phyloP scores from a whole-genome alignment of 2,329 filamentous ascomycete genomes.

The Penicillium olsonii region DNA sequence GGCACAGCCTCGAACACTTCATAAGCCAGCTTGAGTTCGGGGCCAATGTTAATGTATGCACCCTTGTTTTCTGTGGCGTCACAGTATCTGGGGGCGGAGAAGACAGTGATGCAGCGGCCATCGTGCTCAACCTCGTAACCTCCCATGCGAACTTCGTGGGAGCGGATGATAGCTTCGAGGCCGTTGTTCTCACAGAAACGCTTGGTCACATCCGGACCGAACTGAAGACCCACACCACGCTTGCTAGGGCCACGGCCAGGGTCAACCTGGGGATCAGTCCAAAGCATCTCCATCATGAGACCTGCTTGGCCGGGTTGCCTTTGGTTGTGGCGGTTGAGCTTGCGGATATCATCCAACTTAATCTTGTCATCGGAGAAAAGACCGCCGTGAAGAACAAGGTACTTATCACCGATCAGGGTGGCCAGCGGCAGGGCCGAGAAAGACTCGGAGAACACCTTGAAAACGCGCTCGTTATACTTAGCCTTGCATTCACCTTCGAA shows the following conservation, averaged over 20 bases:
- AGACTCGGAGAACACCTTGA: conserved; percentile 97
- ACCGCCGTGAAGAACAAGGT: conserved; percentile 88
- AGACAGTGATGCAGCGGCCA: conserved; percentile 94
- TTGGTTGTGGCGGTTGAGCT: conserved; percentile 86
- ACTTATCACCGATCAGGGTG: conserved; percentile 87
- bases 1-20: conserved; percentile 95
- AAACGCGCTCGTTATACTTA: conserved; percentile 94
- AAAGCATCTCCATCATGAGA: conserved; percentile 99
- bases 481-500: conserved; percentile 98
- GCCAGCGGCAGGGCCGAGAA: conserved; percentile 93
- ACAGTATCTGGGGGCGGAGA: conserved; percentile 96
- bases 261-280: conserved; percentile 90
- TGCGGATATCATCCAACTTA: conserved; percentile 89
- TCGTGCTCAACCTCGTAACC: conserved; percentile 99
- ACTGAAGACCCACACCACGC: conserved; percentile 92
- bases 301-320: conserved; percentile 89
- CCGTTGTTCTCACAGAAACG: conserved; percentile 96
- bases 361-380: conserved; percentile 93
- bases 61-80: conserved; percentile 98
- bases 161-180: conserved; percentile 90
- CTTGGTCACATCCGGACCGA: conserved; percentile 94
- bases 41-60: conserved; percentile 94
- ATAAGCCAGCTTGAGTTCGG: conserved; percentile 88
- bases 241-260: conserved; percentile 92
- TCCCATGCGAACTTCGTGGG: conserved; percentile 97